Base-by-base conservation (phyloP, 2,329 filamentous ascomycete genomes). In the Aureobasidium leucospermi region DNA sequence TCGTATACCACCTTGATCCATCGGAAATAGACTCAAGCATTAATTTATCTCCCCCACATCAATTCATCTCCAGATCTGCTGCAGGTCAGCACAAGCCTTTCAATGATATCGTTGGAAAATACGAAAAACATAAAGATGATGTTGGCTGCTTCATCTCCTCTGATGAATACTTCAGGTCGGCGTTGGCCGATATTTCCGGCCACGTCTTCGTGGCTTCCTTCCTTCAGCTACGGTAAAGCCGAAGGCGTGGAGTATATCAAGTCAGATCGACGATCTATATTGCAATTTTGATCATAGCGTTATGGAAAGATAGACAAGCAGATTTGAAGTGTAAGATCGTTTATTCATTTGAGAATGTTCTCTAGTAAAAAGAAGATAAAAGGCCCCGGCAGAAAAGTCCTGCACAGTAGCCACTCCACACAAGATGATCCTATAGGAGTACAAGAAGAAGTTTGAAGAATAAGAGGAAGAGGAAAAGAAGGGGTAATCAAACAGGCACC, bases 321-420 rank as follows among this genome's bases (percentile, higher is more conserved):
- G 4, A n/a, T 39, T 41, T 16, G 48, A 39, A 52, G 36, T 52
- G 48, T 52, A 41, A 6, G 23, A 52, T 52, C 36, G 16, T 52
- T n/a, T 52, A 52, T 39, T 49, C 48, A 52, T 52, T 52, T 31
- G 36, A 52, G 11, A 36, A 23, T 23, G 23, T 23, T 29, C 7
- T 52, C 36, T 41, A 52, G 36, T 52, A 52, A 41, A 52, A 8
- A 13, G 11, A 34, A 58, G 23, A 39, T 48, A 38, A 58, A 58
- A 58, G 43, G 32, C 28, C 15, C 55, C 39, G 32, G 19, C 42
- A 48, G 42, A 41, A 57, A 36, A 46, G 29, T 23, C 15, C 51
- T 45, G 48, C 6, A 39, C 23, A 9, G 8, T 9, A 31, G 36
- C 48, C 36, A 16, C 48, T 52, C 48, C 48, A 19, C 13, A 52